These are phyloP conservation scores for Kwoniella sp. DNA, from an alignment of 768 basidiomycete genomes.

Conservation along the genomic window DNA sequence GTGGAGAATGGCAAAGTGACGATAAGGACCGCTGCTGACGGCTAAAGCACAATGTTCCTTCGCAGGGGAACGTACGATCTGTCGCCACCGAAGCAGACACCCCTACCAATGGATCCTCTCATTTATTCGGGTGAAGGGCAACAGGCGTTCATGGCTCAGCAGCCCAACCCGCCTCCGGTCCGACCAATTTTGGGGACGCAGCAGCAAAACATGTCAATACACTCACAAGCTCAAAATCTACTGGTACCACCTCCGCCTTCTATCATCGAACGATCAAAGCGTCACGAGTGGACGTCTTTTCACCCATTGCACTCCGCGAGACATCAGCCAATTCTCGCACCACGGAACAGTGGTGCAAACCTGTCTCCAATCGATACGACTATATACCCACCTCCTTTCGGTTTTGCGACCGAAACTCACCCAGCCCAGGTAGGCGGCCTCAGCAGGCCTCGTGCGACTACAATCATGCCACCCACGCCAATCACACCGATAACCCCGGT, in stretches of 20 bases:
- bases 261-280: too few relatives aligned
- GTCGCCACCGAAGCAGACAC: background rate
- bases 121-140: background rate
- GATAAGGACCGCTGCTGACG: too few relatives aligned
- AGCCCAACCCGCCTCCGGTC: background rate
- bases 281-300: too few relatives aligned
- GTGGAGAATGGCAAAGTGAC: too few relatives aligned
- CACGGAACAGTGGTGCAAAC: too few relatives aligned
- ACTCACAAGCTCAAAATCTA: background rate
- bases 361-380: background rate
- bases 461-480: background rate
- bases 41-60: too few relatives aligned
- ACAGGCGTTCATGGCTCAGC: background rate
- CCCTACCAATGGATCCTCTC: background rate
- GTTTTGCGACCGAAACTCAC: too few relatives aligned
- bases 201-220: background rate
- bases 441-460: too few relatives aligned
- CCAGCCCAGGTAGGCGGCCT: too few relatives aligned
- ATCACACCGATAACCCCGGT: background rate
- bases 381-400: too few relatives aligned
- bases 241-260: background rate
- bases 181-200: background rate
- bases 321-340: background rate
- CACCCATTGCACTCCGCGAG: background rate
- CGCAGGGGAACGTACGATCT: conserved; percentile 5